phyloP scores from a whole-genome alignment of 441 rosid species.

The Euphorbia schlechtendalii region DNA sequence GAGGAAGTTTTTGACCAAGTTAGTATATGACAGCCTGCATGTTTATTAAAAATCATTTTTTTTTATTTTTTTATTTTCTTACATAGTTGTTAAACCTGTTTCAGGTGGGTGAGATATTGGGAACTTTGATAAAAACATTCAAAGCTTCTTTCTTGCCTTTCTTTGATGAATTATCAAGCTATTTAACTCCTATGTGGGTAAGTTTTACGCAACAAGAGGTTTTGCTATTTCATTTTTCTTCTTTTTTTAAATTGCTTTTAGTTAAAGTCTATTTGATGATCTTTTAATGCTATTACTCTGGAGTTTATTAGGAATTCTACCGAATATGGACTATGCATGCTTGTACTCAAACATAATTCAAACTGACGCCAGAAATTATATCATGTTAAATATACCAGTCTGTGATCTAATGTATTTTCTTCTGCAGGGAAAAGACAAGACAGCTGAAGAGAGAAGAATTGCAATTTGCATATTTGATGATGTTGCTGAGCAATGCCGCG shows the following conservation, averaged over 20 bases:
- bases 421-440: constrained; percentile 90
- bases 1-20: constrained; percentile 99
- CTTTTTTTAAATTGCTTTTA: neutral
- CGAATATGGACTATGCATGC: neutral
- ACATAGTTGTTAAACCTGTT: constrained; percentile 14
- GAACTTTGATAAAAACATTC: constrained; percentile 93
- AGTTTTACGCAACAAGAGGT: constrained; percentile 24
- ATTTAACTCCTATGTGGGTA: constrained; percentile 99
- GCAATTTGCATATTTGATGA: too few species aligned
- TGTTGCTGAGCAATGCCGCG: constrained; percentile 97
- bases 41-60: neutral
- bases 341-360: neutral
- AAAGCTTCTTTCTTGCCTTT: constrained; percentile 88
- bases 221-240: neutral
- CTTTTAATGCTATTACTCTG: neutral
- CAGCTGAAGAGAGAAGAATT: too few species aligned
- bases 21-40: constrained; percentile 20
- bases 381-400: neutral
- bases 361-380: neutral
- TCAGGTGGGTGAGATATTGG: constrained; percentile 98
- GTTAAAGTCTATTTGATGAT: neutral
- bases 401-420: constrained; percentile 8
- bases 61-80: constrained; percentile 13
- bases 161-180: constrained; percentile 89
- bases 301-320: neutral